Conservation (phyloP, 2,329 filamentous ascomycete species). For the Aspergillus sojae region DNA sequence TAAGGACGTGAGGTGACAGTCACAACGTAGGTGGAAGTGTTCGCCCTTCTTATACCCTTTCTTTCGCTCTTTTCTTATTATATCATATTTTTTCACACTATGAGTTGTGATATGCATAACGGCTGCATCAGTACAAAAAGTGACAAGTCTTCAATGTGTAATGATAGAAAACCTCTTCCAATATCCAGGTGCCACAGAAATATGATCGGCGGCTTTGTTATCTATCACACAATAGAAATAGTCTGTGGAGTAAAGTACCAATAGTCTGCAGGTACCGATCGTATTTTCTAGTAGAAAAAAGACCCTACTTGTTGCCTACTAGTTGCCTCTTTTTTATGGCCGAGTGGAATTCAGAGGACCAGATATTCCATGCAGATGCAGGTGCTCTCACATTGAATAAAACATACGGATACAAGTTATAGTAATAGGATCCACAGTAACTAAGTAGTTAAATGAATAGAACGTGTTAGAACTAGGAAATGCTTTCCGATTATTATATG, state of each 20-base stretch:
- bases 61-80: not conserved
- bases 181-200: not conserved
- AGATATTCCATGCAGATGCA: not conserved
- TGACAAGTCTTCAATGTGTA: not conserved
- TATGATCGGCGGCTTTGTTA: not conserved
- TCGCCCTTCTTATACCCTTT: not conserved
- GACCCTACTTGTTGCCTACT: not conserved
- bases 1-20: not conserved
- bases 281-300: not conserved
- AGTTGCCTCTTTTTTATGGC: not conserved
- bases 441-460: not conserved
- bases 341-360: not conserved
- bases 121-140: not conserved
- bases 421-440: not conserved
- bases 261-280: not conserved
- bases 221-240: not conserved
- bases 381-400: not conserved
- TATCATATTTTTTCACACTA: not conserved
- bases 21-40: not conserved
- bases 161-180: not conserved
- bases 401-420: not conserved
- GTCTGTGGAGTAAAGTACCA: not conserved
- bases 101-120: not conserved
- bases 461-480: not conserved
- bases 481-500: not conserved